phyloP scores from a whole-genome alignment of 768 basidiomycete genomes.

The Boletus edulis region DNA sequence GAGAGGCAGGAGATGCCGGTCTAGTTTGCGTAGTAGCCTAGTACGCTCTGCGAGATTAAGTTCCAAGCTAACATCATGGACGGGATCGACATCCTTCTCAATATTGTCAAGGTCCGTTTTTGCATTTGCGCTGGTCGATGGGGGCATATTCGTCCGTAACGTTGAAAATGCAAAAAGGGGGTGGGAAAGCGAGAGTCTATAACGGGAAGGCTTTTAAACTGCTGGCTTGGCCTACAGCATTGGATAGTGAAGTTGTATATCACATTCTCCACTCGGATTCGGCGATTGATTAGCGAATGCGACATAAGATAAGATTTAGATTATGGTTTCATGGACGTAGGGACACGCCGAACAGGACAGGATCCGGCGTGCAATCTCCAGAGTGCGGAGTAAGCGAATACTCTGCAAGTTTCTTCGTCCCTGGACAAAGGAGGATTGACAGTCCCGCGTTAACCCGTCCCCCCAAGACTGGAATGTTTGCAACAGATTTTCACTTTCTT shows the following conservation, averaged over 20 bases:
- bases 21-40: conserved; percentile 39
- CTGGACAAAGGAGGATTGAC: too few relatives aligned
- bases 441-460: too few relatives aligned
- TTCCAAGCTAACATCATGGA: not conserved
- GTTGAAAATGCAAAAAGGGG: not conserved
- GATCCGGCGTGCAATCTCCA: too few relatives aligned
- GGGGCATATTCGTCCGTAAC: conserved; percentile 5
- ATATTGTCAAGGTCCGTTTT: not conserved
- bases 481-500: too few relatives aligned
- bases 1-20: conserved; percentile 43
- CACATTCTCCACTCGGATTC: not conserved
- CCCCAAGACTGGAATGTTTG: too few relatives aligned
- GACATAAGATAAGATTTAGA: too few relatives aligned
- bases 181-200: not conserved
- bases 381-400: too few relatives aligned
- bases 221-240: not conserved
- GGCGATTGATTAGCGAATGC: not conserved
- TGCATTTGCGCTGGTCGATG: not conserved
- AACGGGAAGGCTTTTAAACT: too few relatives aligned
- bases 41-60: conserved; percentile 19
- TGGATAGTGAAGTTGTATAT: not conserved
- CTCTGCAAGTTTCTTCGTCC: too few relatives aligned
- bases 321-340: too few relatives aligned
- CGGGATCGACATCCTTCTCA: conserved; percentile 7
- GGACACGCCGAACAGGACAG: too few relatives aligned